Conservation (phyloP, 768 basidiomycete species). For the Phanerochaete sordida region DNA sequence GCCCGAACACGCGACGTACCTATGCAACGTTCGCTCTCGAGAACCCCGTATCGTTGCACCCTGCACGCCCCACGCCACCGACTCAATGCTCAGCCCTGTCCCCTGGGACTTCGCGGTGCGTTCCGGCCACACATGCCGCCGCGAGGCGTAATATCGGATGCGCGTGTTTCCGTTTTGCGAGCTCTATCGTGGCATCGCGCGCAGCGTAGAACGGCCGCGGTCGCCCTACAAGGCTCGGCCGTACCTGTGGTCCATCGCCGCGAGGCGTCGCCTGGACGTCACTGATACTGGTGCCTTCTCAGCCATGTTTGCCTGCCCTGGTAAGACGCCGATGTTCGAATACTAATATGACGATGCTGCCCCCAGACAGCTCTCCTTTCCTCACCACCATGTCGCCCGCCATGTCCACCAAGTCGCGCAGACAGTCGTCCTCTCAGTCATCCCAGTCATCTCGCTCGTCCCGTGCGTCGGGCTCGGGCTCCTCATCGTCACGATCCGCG, state of each 20-base stretch:
- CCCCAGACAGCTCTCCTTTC: not conserved
- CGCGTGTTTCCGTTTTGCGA: not conserved
- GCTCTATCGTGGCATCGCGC: not conserved
- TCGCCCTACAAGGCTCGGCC: not conserved
- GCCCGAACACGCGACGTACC: constrained; percentile 1
- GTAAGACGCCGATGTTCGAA: not conserved
- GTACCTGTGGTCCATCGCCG: constrained; percentile 1
- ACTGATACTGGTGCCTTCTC: constrained; percentile 3
- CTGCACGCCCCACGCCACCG: not conserved
- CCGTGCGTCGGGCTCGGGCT: not conserved
- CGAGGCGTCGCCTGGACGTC: constrained; percentile 9
- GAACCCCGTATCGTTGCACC: not conserved
- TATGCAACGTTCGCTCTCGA: not conserved
- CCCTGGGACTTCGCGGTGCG: not conserved
- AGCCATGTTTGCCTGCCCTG: not conserved
- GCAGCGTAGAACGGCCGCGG: not conserved
- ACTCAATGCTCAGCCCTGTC: not conserved
- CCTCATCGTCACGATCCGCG: not conserved
- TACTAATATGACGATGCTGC: not conserved
- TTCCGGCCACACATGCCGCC: constrained; percentile 4
- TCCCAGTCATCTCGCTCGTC: not conserved
- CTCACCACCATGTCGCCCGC: not conserved
- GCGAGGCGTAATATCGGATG: constrained; percentile 3
- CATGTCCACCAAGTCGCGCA: not conserved
- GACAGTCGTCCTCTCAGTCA: not conserved